Evolutionary conservation across 1,284 basidiomycete species (phyloP).

Genomic region (Hemileia vastatrix): DNA sequence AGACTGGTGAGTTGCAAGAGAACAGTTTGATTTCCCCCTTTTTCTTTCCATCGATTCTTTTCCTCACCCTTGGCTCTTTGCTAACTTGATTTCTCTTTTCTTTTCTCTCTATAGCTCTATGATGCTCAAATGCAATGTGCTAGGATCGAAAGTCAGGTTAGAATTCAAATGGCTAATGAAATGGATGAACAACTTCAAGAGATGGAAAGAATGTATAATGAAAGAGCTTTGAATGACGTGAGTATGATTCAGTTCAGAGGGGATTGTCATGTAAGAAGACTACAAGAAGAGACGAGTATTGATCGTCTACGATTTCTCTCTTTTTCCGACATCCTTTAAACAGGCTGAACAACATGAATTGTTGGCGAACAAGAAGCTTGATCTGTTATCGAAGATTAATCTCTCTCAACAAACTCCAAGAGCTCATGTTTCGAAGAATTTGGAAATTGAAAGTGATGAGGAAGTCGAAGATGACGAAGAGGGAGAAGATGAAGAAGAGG

Average conservation of each 20-base stretch:
- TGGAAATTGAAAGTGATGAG: too few species aligned
- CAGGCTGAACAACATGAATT: constrained; percentile 34
- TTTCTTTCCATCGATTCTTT: too few species aligned
- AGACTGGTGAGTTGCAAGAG: constrained; percentile 27
- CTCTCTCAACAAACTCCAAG: too few species aligned
- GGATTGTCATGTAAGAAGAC: neutral
- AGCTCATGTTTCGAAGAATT: too few species aligned
- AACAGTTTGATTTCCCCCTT: neutral
- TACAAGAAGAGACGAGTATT: neutral
- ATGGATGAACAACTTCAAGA: constrained; percentile 33
- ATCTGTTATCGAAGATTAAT: constrained; percentile 36
- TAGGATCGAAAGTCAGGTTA: constrained; percentile 34
- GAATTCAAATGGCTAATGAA: constrained; percentile 38
- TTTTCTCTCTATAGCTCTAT: constrained; percentile 22
- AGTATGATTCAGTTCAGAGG: neutral
- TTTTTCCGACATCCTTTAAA: neutral
- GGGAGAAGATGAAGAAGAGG: too few species aligned
- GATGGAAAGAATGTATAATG: constrained; percentile 34
- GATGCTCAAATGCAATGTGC: constrained; percentile 32
- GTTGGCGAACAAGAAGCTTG: constrained; percentile 39
- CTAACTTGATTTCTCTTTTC: neutral
- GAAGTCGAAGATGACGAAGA: too few species aligned
- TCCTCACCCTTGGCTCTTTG: too few species aligned
- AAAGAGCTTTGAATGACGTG: constrained; percentile 32
- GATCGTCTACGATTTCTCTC: neutral